Conservation (phyloP, 2,329 filamentous ascomycete genomes). For the Epichloe hybrida region DNA sequence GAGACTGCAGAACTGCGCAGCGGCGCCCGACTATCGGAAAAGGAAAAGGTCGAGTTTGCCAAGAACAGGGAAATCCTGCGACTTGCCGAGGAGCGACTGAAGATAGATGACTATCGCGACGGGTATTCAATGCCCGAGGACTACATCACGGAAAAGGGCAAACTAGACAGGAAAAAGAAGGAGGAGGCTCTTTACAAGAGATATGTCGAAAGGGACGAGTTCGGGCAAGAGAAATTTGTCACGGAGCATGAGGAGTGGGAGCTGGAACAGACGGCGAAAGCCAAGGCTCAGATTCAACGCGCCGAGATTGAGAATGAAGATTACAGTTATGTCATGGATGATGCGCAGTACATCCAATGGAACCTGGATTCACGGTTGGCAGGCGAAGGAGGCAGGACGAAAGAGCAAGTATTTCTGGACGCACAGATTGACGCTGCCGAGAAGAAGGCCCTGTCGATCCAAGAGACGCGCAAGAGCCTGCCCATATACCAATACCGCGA, state of each 20-base stretch:
- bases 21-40: constrained; percentile 59
- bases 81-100: constrained; percentile 69
- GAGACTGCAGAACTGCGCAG: constrained; percentile 71
- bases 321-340: constrained; percentile 89
- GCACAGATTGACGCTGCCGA: constrained; percentile 81
- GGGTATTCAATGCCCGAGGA: constrained; percentile 90
- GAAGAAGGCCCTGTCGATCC: constrained; percentile 73
- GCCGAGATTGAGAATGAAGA: constrained; percentile 65
- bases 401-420: constrained; percentile 66
- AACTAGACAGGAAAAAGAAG: constrained; percentile 76
- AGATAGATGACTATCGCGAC: constrained; percentile 83
- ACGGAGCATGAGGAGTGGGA: constrained; percentile 98
- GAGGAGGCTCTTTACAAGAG: constrained; percentile 81
- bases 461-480: constrained; percentile 79
- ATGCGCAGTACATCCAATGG: constrained; percentile 77
- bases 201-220: constrained; percentile 77
- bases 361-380: constrained; percentile 59
- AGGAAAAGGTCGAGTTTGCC: constrained; percentile 77
- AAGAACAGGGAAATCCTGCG: constrained; percentile 73
- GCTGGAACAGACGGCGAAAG: constrained; percentile 72
- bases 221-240: constrained; percentile 76
- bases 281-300: constrained; percentile 70
- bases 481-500: constrained; percentile 85
- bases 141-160: constrained; percentile 87
- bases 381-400: constrained; percentile 55